phyloP scores from a whole-genome alignment of 2,329 filamentous ascomycete species.

The Sporothrix brasiliensis region DNA sequence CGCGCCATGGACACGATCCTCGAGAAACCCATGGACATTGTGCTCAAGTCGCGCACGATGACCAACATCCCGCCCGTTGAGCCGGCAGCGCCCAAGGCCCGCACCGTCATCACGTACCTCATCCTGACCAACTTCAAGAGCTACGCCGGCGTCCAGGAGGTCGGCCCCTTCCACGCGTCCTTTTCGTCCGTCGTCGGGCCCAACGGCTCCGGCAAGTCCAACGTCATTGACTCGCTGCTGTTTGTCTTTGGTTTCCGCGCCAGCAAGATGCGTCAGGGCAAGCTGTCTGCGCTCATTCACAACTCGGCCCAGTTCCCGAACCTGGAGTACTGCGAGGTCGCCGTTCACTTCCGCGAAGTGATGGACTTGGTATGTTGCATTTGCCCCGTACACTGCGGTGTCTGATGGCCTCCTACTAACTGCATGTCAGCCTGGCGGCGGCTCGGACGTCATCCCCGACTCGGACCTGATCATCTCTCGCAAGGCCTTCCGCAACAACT shows the following conservation, averaged over 20 bases:
- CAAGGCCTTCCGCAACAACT: constrained; percentile 95
- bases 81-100: constrained; percentile 74
- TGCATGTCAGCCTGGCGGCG: constrained; percentile 63
- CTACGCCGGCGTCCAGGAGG: constrained; percentile 92
- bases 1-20: constrained; percentile 75
- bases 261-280: constrained; percentile 99
- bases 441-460: constrained; percentile 75
- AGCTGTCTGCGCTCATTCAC: constrained; percentile 96
- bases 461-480: constrained; percentile 87
- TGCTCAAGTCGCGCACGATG: constrained; percentile 79
- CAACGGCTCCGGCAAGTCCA: constrained; percentile 97
- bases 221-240: constrained; percentile 95
- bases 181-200: constrained; percentile 98
- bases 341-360: constrained; percentile 95
- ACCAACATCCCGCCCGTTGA: constrained; percentile 66
- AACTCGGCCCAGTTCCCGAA: constrained; percentile 88
- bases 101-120: constrained; percentile 90
- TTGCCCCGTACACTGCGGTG: not conserved
- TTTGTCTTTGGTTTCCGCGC: constrained; percentile 99
- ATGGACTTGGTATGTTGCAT: constrained; percentile 67
- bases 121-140: constrained; percentile 98
- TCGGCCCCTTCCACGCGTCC: constrained; percentile 93
- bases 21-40: constrained; percentile 91
- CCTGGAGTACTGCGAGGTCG: constrained; percentile 89
- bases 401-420: not conserved